Evolutionary conservation across 768 basidiomycete genomes (phyloP).

Genomic region (Leccinum boreale): DNA sequence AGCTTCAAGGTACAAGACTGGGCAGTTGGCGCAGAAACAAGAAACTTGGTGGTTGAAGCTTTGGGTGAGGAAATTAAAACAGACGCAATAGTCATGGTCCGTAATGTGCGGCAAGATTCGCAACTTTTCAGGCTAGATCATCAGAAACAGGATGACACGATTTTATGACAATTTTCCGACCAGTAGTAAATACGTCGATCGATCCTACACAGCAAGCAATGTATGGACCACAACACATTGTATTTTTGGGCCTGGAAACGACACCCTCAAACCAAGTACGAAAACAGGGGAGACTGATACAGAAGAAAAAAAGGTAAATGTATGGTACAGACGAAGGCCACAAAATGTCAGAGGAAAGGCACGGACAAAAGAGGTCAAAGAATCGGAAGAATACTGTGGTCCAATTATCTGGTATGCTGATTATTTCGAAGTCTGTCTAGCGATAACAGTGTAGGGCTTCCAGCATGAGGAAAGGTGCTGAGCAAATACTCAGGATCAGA

Average conservation of each 20-base stretch:
- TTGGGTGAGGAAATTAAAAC: not conserved
- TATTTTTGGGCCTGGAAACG: not conserved
- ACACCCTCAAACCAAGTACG: not conserved
- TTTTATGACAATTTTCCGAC: not conserved
- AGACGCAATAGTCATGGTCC: not conserved
- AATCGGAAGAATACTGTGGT: not conserved
- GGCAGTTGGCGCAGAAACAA: not conserved
- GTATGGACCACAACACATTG: not conserved
- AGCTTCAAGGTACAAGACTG: not conserved
- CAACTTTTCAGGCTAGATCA: not conserved
- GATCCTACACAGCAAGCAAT: not conserved
- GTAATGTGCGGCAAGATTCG: not conserved
- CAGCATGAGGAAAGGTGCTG: not conserved
- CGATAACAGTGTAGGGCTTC: slow-evolving; percentile 4
- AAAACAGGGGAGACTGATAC: not conserved
- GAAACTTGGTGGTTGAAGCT: not conserved
- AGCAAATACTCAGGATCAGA: not conserved
- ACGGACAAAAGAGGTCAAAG: not conserved
- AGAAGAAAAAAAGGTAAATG: not conserved
- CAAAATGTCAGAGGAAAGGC: not conserved
- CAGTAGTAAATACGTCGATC: not conserved
- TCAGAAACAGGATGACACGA: not conserved
- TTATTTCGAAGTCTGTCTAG: slow-evolving; percentile 1
- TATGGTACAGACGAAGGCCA: not conserved
- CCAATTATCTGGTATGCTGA: not conserved